phyloP scores from a whole-genome alignment of 805 yeast genomes.

The Candida ovalis region DNA sequence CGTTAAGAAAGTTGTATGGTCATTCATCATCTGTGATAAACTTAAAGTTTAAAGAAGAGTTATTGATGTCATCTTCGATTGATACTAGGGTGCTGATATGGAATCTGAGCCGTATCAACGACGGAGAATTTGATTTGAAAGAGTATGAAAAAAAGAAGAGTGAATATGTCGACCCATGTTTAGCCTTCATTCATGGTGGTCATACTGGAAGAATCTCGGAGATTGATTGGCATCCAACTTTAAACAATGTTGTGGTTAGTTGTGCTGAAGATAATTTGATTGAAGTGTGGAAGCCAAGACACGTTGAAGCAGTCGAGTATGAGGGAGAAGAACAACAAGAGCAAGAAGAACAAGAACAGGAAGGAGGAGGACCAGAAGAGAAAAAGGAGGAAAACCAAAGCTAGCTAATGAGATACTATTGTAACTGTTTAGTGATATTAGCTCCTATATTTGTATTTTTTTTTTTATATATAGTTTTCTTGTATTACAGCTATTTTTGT shows the following conservation, averaged over 20 bases:
- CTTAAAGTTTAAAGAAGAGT: conserved; percentile 45
- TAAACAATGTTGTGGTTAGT: conserved; percentile 56
- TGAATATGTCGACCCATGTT: conserved; percentile 69
- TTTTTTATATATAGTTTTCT: too few species aligned
- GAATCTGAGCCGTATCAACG: conserved; percentile 62
- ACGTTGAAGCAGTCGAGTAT: conserved; percentile 36
- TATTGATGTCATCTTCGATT: conserved; percentile 53
- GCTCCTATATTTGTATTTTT: too few species aligned
- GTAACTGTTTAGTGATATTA: too few species aligned
- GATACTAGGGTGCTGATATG: conserved; percentile 73
- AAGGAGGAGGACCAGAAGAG: conserved; percentile 29
- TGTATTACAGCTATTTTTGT: too few species aligned
- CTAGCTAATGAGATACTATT: too few species aligned
- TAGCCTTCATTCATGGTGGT: conserved; percentile 81
- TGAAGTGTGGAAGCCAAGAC: conserved; percentile 73
- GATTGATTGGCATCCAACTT: conserved; percentile 60
- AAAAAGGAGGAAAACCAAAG: neutral
- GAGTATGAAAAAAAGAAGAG: conserved; percentile 50
- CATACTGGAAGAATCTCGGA: conserved; percentile 71
- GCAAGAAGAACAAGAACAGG: conserved; percentile 23
- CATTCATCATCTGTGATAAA: conserved; percentile 56
- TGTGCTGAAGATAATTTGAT: conserved; percentile 73
- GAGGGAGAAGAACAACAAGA: conserved; percentile 34
- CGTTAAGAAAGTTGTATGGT: conserved; percentile 64
- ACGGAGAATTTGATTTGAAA: conserved; percentile 50